These are phyloP conservation scores for Aureobasidium vineae DNA, from an alignment of 2,329 filamentous ascomycete species.

Conservation along the genomic window DNA sequence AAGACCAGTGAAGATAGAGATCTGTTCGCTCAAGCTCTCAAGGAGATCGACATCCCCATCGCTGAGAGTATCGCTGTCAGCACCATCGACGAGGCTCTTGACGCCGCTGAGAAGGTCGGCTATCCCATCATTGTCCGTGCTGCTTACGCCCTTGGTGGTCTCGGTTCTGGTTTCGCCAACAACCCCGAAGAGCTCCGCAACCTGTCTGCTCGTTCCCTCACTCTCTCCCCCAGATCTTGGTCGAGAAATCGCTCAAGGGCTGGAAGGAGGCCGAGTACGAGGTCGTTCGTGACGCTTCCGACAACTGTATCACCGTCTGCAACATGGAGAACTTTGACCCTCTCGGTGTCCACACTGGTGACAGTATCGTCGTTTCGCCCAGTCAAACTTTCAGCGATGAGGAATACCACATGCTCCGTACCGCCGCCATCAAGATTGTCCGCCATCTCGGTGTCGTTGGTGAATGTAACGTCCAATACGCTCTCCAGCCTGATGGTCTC, in stretches of 20 bases:
- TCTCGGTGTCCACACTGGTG: constrained; percentile 94
- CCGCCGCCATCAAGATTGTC: constrained; percentile 96
- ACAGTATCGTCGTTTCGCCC: constrained; percentile 96
- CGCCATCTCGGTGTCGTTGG: constrained; percentile 95
- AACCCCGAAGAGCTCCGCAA: constrained; percentile 92
- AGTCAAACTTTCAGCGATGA: constrained; percentile 97
- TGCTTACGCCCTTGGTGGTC: constrained; percentile 91
- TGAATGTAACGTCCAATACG: constrained; percentile 98
- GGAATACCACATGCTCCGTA: constrained; percentile 99
- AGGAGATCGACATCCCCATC: constrained; percentile 97
- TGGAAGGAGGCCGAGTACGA: constrained; percentile 99
- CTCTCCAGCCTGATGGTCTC: constrained; percentile 90
- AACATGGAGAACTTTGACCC: constrained; percentile 99
- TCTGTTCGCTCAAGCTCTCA: constrained; percentile 89
- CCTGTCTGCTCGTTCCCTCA: constrained; percentile 87
- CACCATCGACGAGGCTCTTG: constrained; percentile 87
- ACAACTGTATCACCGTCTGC: constrained; percentile 99
- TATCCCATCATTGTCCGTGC: constrained; percentile 98
- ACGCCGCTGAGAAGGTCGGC: constrained; percentile 80
- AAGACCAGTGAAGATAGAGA: constrained; percentile 96
- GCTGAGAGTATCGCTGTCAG: constrained; percentile 91
- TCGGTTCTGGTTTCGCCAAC: constrained; percentile 94
- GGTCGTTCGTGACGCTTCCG: constrained; percentile 91
- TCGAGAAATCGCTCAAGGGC: constrained; percentile 98
- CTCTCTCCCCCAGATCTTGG: constrained; percentile 90